Percentiles rank a stretch among this genome's conserved stretches.
These are phyloP conservation scores for Colletotrichum gigasporum DNA, from an alignment of 2,329 filamentous ascomycete species.

Conservation along the genomic window DNA sequence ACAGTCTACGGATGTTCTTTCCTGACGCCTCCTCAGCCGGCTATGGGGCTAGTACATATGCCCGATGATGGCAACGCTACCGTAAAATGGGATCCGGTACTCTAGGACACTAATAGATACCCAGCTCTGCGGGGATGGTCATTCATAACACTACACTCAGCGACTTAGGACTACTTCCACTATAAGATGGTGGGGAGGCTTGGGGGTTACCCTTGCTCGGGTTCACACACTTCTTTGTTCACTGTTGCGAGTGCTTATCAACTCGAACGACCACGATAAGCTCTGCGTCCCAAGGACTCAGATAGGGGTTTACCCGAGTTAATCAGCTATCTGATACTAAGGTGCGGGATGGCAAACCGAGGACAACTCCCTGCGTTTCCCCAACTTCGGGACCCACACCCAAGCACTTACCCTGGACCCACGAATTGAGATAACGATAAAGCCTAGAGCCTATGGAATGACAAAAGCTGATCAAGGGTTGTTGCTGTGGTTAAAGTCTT, in stretches of 20 bases:
- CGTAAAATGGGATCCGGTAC: not conserved
- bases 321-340: not conserved
- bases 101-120: too few species aligned
- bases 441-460: not conserved
- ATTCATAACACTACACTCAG: too few species aligned
- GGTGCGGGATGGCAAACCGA: not conserved
- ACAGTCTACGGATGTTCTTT: not conserved
- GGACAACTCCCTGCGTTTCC: constrained; percentile 6
- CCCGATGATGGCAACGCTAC: not conserved
- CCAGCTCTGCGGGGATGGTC: not conserved
- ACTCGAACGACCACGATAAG: too few species aligned
- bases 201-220: not conserved
- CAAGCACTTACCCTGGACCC: constrained; percentile 13
- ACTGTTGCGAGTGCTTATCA: not conserved
- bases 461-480: not conserved
- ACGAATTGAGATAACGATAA: constrained; percentile 5
- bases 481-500: not conserved
- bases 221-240: too few species aligned
- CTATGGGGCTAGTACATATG: not conserved
- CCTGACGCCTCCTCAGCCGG: not conserved
- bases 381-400: constrained; percentile 6
- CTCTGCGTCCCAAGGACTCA: too few species aligned
- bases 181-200: too few species aligned
- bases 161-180: not conserved
- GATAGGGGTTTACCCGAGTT: constrained; percentile 10